Evolutionary conservation across 2,329 filamentous ascomycete genomes (phyloP), one percentile per base, ranked within the genome.

Genomic region (Ascochyta pisi): DNA sequence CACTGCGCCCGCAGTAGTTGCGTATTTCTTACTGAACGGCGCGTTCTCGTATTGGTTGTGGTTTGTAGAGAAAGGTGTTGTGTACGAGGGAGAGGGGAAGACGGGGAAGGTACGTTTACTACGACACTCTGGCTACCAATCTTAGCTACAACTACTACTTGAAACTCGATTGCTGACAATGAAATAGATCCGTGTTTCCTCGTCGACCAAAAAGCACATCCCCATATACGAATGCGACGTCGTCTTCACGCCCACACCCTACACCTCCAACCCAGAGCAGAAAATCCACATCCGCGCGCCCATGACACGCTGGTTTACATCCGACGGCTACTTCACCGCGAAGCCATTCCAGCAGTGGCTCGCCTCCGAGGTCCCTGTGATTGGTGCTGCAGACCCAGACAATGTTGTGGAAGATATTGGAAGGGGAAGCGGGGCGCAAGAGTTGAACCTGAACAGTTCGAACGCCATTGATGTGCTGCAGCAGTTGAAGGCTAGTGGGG

Each of bases 41-140:
- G 81, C 84, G 2, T 83, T 98, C 66, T 93, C 91, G 34, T 84
- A 87, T 67, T 99, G 95, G 95, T 86, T 96, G 56, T 90, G 86
- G 83, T 83, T 83, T 23, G 89, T 95, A 23, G 95, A 99, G 81
- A 88, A 88, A 64, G 89, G 90, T 0, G 84, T 86, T 31, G 84
- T 98, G 9, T 99, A 97, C 73, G 84, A 89, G 51, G 95, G 94
- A 0, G 86, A 86, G 12, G 81, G 81, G 50, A 83, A 86, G 59
- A 83, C 85, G 13, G 91, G 90, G 34, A 88, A 86, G 80, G 86
- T 90, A 76, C 61, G 66, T 54, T 33, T 34, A 33, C 15, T 1
- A 35, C 6, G 2, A 16, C 15, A 8, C 15, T 16, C 15, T 8
- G n/a, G 33, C 7, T 16, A n/a, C 33, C n/a, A 16, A 3, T 35